Base-by-base conservation (phyloP, 768 basidiomycete genomes). In the Boletellus ananiceps region DNA sequence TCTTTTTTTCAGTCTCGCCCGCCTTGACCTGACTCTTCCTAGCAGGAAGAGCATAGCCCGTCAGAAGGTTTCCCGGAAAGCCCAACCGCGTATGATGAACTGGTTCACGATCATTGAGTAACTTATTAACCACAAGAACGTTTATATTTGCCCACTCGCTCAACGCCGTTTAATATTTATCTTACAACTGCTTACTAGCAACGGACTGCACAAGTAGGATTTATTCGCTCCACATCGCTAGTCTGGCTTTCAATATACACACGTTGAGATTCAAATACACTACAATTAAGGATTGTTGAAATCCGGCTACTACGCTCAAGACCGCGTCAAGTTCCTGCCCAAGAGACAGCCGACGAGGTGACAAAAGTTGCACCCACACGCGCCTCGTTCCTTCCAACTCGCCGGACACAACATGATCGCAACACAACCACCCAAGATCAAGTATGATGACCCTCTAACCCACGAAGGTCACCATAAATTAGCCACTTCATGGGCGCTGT, bases 401-500 rank as follows among this genome's bases (percentile, higher is more conserved):
- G 50, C 59, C 46, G 51, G 59, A 60, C 58, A 61, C 2, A 60
- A 15, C 50, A 55, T 49, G 37, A 54, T 62, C 62, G 68, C 61
- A 62, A 69, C 59, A 73, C 76, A 77, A 77, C 75, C 71, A 79
- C 74, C 74, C 74, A 74, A 73, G 72, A 75, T 80, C 74, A 77
- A 73, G 62, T 71, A 69, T 62, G 70, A 65, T 61, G 63, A 59
- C 46, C 49, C 51, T 59, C 58, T 52, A 49, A 50, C 32, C 33
- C 46, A 53, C 57, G 55, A 65, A 61, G 55, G 52, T 61, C 54
- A 63, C 57, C 69, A 71, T 79, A 78, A 79, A 68, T 79, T 79
- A 79, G 80, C 82, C 78, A 71, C 70, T 74, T 76, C 74, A 73
- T 75, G 80, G 81, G 77, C 83, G 89, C 88, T 91, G 88, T 91